These are phyloP conservation scores for Citrus unshiu DNA, from an alignment of 345 rosid genomes.

Conservation along the genomic window DNA sequence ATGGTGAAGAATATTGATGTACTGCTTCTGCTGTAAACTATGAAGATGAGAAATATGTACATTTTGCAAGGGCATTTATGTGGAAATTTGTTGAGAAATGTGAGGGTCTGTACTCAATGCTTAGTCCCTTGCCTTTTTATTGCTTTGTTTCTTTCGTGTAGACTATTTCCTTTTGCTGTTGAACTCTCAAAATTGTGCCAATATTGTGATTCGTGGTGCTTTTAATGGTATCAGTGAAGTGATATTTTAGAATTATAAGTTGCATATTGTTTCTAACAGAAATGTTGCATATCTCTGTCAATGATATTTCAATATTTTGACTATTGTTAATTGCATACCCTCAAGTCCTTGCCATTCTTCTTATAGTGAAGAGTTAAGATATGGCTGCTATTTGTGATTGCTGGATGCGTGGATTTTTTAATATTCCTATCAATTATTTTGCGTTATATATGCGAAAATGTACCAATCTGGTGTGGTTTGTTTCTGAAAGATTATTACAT, in stretches of 20 bases:
- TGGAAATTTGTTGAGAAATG: neutral
- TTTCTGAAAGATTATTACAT: neutral
- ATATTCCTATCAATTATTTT: neutral
- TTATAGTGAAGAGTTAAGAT: neutral
- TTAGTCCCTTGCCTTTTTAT: neutral
- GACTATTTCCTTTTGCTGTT: neutral
- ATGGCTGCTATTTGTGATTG: neutral
- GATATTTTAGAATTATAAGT: slow-evolving; percentile 1
- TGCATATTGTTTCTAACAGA: neutral
- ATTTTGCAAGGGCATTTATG: neutral
- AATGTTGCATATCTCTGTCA: no score
- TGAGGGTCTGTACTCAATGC: neutral
- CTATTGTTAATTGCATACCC: neutral
- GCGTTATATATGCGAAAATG: neutral
- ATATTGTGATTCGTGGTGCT: neutral
- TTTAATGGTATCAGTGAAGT: neutral
- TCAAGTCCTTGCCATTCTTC: neutral
- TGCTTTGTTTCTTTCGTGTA: neutral
- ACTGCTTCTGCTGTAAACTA: neutral
- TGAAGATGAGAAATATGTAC: neutral
- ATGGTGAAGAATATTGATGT: slow-evolving; percentile 47
- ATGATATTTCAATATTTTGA: neutral
- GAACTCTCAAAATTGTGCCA: neutral
- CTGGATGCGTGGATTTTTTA: neutral
- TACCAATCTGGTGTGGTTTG: neutral